Base-by-base conservation (phyloP, 106 monocot genomes). In the Alisma plantagoaquatica region DNA sequence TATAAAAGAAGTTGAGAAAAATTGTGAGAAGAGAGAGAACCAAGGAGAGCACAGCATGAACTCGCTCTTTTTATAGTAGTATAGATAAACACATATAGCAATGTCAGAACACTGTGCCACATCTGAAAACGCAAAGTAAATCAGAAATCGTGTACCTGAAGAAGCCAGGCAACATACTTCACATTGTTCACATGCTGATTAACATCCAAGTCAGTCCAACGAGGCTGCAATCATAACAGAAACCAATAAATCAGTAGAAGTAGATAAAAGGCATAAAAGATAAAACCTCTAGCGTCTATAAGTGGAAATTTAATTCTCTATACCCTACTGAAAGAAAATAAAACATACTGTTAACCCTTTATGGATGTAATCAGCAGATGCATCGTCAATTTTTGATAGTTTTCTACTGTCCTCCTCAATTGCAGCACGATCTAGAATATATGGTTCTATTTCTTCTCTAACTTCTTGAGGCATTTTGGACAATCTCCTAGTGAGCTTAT, bases 121-220 rank as follows among this genome's bases (percentile, higher is more conserved):
- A n/a, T n/a, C n/a, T n/a, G n/a, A n/a, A n/a, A n/a, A n/a, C n/a
- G n/a, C n/a, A n/a, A n/a, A n/a, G n/a, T n/a, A 54, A 23, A n/a
- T 63, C 14, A 29, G 23, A 16, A 2, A 61, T 26, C 2, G 47
- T 8, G 55, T 75, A 94, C 93, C 93, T 94, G 87, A 62, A 94
- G 84, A 73, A 94, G 77, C 93, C 93, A 94, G 22, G 87, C 87
- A 45, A 94, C 81, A 32, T 93, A 93, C 58, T 93, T 93, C 41
- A 93, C 90, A 77, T 91, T 91, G 69, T 91, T 91, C 54, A 91
- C 91, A 42, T 91, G 91, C 59, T 91, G 84, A 57, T 94, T 94
- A 8, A 94, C 72, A 80, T 94, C 93, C 56, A 94, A 46, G 46
- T 94, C 93, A 35, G 75, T 65, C 93, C 93, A 87, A 25, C 77